These are phyloP conservation scores for Candida suzukii DNA, from an alignment of 805 yeast species.

Conservation along the genomic window DNA sequence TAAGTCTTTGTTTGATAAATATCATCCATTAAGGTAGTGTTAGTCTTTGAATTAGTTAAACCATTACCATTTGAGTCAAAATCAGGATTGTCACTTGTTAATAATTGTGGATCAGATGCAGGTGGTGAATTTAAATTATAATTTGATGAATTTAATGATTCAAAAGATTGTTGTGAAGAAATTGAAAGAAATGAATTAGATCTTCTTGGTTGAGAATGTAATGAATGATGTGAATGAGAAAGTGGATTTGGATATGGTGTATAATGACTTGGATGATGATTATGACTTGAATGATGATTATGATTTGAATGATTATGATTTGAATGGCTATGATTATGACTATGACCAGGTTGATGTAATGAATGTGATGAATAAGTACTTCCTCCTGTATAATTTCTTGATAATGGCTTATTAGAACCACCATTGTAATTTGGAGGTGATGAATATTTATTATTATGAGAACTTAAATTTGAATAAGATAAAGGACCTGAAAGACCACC, in stretches of 20 bases:
- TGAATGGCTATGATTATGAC: slow-evolving; percentile 8
- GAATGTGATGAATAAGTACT: slow-evolving; percentile 3
- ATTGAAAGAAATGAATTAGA: slow-evolving; percentile 18
- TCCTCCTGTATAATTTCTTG: slow-evolving; percentile 3
- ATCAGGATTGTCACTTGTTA: slow-evolving; percentile 17
- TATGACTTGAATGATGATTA: slow-evolving; percentile 14
- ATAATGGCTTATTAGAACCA: neutral
- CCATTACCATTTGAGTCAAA: no score
- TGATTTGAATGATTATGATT: slow-evolving; percentile 16
- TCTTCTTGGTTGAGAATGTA: slow-evolving; percentile 10
- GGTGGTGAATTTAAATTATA: slow-evolving; percentile 1
- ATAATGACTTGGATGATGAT: slow-evolving; percentile 15
- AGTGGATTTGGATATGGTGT: slow-evolving; percentile 20
- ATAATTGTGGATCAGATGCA: slow-evolving; percentile 15
- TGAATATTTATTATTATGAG: slow-evolving; percentile 9
- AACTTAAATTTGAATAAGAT: slow-evolving; percentile 16
- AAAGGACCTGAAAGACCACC: slow-evolving; percentile 3
- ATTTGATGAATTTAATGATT: slow-evolving; percentile 14
- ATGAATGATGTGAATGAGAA: slow-evolving; percentile 3
- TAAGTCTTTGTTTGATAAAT: slow-evolving; percentile 24
- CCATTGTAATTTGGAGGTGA: neutral
- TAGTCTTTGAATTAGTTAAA: slow-evolving; percentile 24
- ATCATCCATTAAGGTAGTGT: slow-evolving; percentile 27
- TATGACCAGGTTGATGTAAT: neutral
- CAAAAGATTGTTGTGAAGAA: slow-evolving; percentile 16